Evolutionary conservation across 1,284 basidiomycete species (phyloP), one percentile per base, ranked within the genome.

Genomic region (Spongiforma sp.): DNA sequence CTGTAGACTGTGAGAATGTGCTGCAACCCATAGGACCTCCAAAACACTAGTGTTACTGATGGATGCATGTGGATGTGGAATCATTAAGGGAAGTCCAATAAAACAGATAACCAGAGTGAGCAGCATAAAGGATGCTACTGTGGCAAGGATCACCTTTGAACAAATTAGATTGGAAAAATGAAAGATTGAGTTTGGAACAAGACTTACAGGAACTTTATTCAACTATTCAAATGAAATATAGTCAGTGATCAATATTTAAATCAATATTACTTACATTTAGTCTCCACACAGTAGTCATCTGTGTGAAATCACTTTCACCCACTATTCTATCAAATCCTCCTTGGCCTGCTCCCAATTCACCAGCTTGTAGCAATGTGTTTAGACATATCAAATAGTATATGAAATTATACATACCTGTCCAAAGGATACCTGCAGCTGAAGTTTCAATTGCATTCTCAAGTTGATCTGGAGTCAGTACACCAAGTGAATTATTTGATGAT

Each of bases 21-120:
- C 54, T 59, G 57, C 46, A 34, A 67, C 9, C 67, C 68, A 68
- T 1, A 69, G 48, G 3, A 43, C 50, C n/a, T 69, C 67, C 5
- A 69, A 17, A 8, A 67, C 37, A 60, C 67, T 62, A 7, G 50
- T 12, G 5, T 65, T 52, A 43, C 67, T 41, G 3, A 67, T 24
- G 11, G 39, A 19, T 39, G 32, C 0, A 11, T 15, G 8, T 9
- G 26, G 21, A 2, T 46, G 32, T 12, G 5, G 5, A 0, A 11
- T 10, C 12, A 6, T 36, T 43, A 43, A 50, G 21, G 60, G 41
- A 3, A 50, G 19, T 17, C 52, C 28, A 11, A 50, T 57, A 1
- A 67, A 3, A 5, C 21, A 55, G 8, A 41, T 24, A 0, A 19
- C 43, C 10, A 69, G 3, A 15, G 48, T 33, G 5, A 60, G 33